phyloP scores from a whole-genome alignment of 2,329 filamentous ascomycete species.

The Penicillium polonicum region DNA sequence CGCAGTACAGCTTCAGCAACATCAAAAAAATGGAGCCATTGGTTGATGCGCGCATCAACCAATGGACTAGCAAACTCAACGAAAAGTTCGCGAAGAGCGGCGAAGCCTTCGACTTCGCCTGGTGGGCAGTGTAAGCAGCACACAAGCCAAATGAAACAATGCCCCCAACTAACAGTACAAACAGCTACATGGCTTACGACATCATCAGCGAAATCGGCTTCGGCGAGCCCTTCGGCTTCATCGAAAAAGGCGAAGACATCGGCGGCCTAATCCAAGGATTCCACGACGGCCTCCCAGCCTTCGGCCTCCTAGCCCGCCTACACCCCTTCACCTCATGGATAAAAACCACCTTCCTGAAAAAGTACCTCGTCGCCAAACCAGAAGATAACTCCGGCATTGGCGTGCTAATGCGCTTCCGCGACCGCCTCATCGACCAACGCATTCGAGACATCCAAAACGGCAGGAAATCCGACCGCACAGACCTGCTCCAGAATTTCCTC shows the following conservation, averaged over 20 bases:
- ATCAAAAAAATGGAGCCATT: slow-evolving; percentile 60
- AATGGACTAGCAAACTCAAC: slow-evolving; percentile 54
- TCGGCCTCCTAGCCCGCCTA: slow-evolving; percentile 53
- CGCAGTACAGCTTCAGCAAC: slow-evolving; percentile 54
- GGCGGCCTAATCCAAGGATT: slow-evolving; percentile 56
- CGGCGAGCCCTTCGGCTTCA: slow-evolving; percentile 57
- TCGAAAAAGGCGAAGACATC: slow-evolving; percentile 53
- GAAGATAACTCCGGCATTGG: slow-evolving; percentile 57
- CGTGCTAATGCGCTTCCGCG: slow-evolving; percentile 58
- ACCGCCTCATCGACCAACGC: slow-evolving; percentile 52
- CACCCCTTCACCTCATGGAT: slow-evolving; percentile 57
- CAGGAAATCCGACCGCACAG: slow-evolving; percentile 46
- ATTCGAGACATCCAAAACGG: slow-evolving; percentile 49
- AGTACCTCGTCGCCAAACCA: slow-evolving; percentile 55
- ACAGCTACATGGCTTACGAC: slow-evolving; percentile 56
- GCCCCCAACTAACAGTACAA: not conserved
- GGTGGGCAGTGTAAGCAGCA: slow-evolving; percentile 51
- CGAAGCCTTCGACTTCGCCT: slow-evolving; percentile 54
- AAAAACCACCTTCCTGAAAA: slow-evolving; percentile 53
- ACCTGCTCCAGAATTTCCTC: slow-evolving; percentile 54
- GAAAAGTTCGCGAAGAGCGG: slow-evolving; percentile 47
- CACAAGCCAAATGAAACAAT: not conserved
- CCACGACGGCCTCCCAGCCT: slow-evolving; percentile 53
- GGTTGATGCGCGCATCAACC: slow-evolving; percentile 51
- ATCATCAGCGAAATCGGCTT: slow-evolving; percentile 58